Conservation (phyloP, 176 grass and related monocot genomes). For the Saccharum officinarum region DNA sequence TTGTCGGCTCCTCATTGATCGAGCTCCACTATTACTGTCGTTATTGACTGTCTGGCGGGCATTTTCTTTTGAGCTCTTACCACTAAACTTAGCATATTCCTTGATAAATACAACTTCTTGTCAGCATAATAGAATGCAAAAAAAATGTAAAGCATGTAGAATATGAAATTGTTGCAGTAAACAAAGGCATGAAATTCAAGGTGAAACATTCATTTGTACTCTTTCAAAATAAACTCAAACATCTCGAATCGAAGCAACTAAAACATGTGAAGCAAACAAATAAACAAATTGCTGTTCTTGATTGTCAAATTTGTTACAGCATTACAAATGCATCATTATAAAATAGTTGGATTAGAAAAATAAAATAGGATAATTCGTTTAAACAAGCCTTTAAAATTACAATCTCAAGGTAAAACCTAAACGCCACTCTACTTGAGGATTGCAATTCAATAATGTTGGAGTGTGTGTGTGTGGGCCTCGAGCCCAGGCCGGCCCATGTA, state of each 20-base stretch:
- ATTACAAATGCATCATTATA: not conserved
- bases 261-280: conserved; percentile 12
- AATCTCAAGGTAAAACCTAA: not conserved
- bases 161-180: conserved; percentile 5
- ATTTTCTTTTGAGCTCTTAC: conserved; percentile 62
- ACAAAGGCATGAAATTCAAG: conserved; percentile 9
- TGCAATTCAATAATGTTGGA: not conserved
- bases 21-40: conserved; percentile 54
- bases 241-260: conserved; percentile 17
- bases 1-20: conserved; percentile 46
- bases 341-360: not conserved
- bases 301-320: not conserved
- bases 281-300: not conserved
- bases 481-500: too few relatives aligned
- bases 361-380: not conserved
- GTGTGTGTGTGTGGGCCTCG: too few relatives aligned
- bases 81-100: conserved; percentile 83
- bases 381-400: not conserved
- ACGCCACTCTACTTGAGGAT: not conserved
- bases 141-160: not conserved
- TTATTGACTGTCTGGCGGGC: conserved; percentile 54
- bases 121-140: conserved; percentile 18
- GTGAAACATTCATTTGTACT: not conserved
- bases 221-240: not conserved
- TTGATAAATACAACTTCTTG: conserved; percentile 42